These are phyloP conservation scores for Nakaseomyces delphensis DNA, from an alignment of 1,139 yeast genomes.

Conservation along the genomic window DNA sequence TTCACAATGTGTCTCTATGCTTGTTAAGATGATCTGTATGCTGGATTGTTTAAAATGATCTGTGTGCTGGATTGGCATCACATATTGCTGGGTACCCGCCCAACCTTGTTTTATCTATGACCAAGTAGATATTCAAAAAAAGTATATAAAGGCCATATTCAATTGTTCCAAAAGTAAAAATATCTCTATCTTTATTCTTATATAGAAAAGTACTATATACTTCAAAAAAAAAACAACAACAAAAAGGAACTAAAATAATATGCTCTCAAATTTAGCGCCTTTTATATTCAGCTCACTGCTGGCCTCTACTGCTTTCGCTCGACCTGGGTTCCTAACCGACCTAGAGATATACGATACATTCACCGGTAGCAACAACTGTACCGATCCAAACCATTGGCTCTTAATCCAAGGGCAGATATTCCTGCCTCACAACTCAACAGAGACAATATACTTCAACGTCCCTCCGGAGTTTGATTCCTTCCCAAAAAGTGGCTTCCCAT, in stretches of 20 bases:
- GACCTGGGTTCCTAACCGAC: constrained; percentile 10
- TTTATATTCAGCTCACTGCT: constrained; percentile 7
- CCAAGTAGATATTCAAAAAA: too few relatives aligned
- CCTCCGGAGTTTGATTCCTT: constrained; percentile 20
- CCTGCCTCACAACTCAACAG: constrained; percentile 16
- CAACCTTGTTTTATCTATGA: too few relatives aligned
- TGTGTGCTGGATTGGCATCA: too few relatives aligned
- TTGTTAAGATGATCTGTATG: too few relatives aligned
- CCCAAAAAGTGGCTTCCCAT: constrained; percentile 17
- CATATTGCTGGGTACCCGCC: too few relatives aligned
- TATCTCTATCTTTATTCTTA: not conserved
- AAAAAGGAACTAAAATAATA: too few relatives aligned
- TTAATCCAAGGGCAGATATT: constrained; percentile 21
- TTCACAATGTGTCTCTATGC: too few relatives aligned
- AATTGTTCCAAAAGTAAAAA: not conserved
- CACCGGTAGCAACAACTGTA: constrained; percentile 18
- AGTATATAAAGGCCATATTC: not conserved
- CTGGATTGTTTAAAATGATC: too few relatives aligned
- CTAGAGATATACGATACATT: constrained; percentile 21
- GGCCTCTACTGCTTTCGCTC: constrained; percentile 9
- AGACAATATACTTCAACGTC: constrained; percentile 19
- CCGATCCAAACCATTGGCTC: constrained; percentile 25
- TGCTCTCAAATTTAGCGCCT: constrained; percentile 2
- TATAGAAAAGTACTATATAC: too few relatives aligned
- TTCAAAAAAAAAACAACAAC: not conserved